A percentile compares a stretch with the other conserved stretches of the same genome.
Conservation (phyloP, 2,329 filamentous ascomycete genomes). For the Diaporthe velutina region DNA sequence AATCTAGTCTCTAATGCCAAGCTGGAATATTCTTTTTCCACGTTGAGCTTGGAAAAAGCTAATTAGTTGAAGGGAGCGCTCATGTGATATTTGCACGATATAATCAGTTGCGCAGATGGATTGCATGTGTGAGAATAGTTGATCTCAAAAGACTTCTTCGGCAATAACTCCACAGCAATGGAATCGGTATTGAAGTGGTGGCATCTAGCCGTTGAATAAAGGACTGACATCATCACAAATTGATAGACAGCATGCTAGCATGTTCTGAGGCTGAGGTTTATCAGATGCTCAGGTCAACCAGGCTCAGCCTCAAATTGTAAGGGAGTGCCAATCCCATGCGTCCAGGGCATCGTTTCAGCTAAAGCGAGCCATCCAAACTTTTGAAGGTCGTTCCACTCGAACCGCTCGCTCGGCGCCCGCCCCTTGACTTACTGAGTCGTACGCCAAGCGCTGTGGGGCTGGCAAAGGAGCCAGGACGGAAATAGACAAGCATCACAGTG, state of each 20-base stretch:
- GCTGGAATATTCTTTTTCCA: no score
- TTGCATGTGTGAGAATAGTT: neutral
- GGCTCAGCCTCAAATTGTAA: neutral
- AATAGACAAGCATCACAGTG: conserved; percentile 8
- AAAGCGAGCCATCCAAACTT: neutral
- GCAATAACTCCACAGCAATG: neutral
- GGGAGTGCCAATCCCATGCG: neutral
- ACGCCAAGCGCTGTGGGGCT: conserved; percentile 5
- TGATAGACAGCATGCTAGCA: no score
- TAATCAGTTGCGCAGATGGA: neutral
- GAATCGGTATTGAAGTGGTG: neutral
- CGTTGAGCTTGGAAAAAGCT: no score
- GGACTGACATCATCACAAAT: neutral
- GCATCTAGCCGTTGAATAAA: neutral
- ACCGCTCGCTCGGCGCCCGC: conserved; percentile 5
- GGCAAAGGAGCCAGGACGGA: neutral
- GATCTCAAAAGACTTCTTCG: neutral
- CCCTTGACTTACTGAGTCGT: conserved; percentile 17
- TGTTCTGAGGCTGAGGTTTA: neutral
- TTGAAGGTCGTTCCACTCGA: neutral
- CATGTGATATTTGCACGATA: no score
- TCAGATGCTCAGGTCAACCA: neutral
- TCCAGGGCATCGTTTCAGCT: conserved; percentile 20
- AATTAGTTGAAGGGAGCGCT: no score
- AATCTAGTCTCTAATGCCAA: no score